Base-by-base conservation (phyloP, 129 eudicot species). In the Scalesia atractyloides region DNA sequence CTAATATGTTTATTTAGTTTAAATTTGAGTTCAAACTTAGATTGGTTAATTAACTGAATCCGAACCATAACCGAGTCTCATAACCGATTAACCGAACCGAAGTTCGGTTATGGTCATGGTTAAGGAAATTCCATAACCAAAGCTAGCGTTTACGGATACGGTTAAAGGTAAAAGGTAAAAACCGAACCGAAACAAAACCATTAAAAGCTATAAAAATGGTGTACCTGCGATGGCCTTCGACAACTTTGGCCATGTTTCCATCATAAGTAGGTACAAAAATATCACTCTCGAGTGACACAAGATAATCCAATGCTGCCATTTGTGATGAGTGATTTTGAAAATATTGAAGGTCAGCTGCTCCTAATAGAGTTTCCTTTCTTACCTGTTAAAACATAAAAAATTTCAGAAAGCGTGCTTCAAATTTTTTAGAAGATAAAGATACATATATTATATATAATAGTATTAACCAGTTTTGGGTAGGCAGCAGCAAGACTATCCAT, bases 211-310 rank as follows among this genome's bases (percentile, higher is more conserved):
- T 3, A 46, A 30, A 41, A 36, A 57, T 7, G 4, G 15, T 44
- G 49, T 81, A 95, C 99, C 99, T 95, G 53, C 99, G 96, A 80
- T 95, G 99, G 16, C 98, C 98, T 82, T 90, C 98, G 26, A 94
- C 98, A 57, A 94, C 97, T 87, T 88, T 94, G 37, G 98, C 99
- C 99, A 95, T 95, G 76, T 95, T 95, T 39, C 99, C 99, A 76
- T 90, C 99, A 64, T 95, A 95, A 15, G 97, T 95, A 14, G 99
- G 99, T 62, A 95, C 94, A 69, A 95, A 95, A 34, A 95, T 86
- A 74, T 95, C 99, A 70, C 99, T 95, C 89, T 95, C 99, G 46
- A 95, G 59, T 44, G 99, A 83, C 80, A 95, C 99, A 58, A 95
- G 91, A 76, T 95, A 95, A 65, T 94, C 99, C 76, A 94, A 75